A percentile compares a stretch with the other conserved stretches of the same genome.
Conservation (phyloP, 2,329 filamentous ascomycete genomes). For the Pezicula neosporulosa region DNA sequence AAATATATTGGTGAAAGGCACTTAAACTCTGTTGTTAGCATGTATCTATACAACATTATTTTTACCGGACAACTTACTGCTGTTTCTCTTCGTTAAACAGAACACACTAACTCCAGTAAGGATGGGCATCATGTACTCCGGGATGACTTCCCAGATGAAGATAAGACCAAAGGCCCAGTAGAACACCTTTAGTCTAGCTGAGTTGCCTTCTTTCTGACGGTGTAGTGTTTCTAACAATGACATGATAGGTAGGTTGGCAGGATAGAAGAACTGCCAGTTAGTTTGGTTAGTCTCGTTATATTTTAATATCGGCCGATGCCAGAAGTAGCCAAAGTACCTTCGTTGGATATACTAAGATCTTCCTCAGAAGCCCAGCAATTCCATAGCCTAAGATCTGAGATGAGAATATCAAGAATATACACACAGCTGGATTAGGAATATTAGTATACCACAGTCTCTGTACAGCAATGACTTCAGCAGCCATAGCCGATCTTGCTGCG, state of each 20-base stretch:
- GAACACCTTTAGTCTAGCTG: slow-evolving; percentile 25
- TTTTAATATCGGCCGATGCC: slow-evolving; percentile 33
- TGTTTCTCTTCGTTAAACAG: slow-evolving; percentile 68
- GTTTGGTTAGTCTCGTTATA: slow-evolving; percentile 25
- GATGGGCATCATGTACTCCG: slow-evolving; percentile 61
- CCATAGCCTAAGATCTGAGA: slow-evolving; percentile 61
- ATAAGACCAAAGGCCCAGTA: slow-evolving; percentile 32
- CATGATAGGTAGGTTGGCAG: slow-evolving; percentile 31
- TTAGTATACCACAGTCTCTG: slow-evolving; percentile 70
- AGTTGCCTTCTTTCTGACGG: slow-evolving; percentile 27
- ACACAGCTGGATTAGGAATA: slow-evolving; percentile 59
- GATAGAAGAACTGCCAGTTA: slow-evolving; percentile 40
- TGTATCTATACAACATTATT: background rate
- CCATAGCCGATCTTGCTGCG: slow-evolving; percentile 61
- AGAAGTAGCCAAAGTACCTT: slow-evolving; percentile 23
- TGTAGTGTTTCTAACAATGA: slow-evolving; percentile 35
- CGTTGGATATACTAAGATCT: slow-evolving; percentile 47
- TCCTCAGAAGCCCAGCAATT: slow-evolving; percentile 52
- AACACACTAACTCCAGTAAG: slow-evolving; percentile 66
- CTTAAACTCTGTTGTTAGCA: slow-evolving; percentile 22
- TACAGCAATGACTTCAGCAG: slow-evolving; percentile 69
- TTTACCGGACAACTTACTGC: slow-evolving; percentile 18
- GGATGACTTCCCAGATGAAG: slow-evolving; percentile 49
- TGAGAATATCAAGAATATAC: slow-evolving; percentile 55
- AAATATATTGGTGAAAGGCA: slow-evolving; percentile 68